Evolutionary conservation across 352 stramenopile species (phyloP).

Genomic region (Pythium biforme): DNA sequence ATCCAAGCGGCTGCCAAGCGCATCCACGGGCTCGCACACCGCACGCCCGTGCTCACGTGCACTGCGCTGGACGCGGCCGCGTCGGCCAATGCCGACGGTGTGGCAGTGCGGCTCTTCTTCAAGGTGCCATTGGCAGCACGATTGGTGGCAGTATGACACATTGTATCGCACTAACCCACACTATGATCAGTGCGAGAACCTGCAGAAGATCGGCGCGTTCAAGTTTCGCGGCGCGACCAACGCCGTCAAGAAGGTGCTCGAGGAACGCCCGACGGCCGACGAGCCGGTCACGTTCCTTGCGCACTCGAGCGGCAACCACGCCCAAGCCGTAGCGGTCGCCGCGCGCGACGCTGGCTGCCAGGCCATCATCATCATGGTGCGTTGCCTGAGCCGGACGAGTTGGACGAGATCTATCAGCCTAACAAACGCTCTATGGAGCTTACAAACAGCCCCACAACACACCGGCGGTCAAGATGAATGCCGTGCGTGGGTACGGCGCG

Average conservation of each 20-base stretch:
- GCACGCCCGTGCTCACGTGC: slow-evolving; percentile 66
- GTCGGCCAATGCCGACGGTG: slow-evolving; percentile 5
- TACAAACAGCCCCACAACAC: slow-evolving; percentile 84
- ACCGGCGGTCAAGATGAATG: slow-evolving; percentile 80
- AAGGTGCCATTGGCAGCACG: slow-evolving; percentile 53
- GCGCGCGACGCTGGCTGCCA: slow-evolving; percentile 54
- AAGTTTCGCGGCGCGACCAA: slow-evolving; percentile 85
- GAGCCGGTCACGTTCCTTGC: slow-evolving; percentile 66
- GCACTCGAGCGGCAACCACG: slow-evolving; percentile 92
- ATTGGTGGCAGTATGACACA: no score
- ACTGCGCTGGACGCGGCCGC: slow-evolving; percentile 49
- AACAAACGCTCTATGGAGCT: no score
- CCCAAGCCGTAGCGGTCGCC: slow-evolving; percentile 89
- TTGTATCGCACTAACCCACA: no score
- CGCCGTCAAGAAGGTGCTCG: slow-evolving; percentile 50
- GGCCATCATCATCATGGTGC: slow-evolving; percentile 89
- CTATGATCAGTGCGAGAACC: slow-evolving; percentile 62
- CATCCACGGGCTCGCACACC: slow-evolving; percentile 54
- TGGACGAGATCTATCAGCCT: no score
- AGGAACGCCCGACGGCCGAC: slow-evolving; percentile 19
- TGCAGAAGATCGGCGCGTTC: slow-evolving; percentile 82
- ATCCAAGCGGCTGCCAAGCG: slow-evolving; percentile 47
- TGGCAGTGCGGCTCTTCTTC: slow-evolving; percentile 50
- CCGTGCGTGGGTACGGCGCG: slow-evolving; percentile 78
- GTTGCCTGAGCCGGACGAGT: no score